Conservation (phyloP, 306 rosid genomes). For the Heteromeles arbutifolia region DNA sequence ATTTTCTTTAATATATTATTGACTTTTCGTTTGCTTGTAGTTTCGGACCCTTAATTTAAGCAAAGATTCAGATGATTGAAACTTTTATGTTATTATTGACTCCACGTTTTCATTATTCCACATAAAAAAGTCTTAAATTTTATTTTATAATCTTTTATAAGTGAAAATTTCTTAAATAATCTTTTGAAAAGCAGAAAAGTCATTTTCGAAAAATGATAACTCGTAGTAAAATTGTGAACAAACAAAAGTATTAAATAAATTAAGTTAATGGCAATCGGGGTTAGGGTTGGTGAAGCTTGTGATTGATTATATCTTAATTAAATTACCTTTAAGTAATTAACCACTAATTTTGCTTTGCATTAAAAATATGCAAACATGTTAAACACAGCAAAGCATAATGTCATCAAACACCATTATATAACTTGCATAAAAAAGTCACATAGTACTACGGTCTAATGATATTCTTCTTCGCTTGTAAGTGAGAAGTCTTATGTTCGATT, state of each 20-base stretch:
- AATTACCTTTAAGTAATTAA: neutral
- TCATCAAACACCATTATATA: neutral
- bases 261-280: neutral
- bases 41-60: slow-evolving; percentile 7
- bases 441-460: too few species aligned
- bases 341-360: neutral
- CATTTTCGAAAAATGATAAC: neutral
- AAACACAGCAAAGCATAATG: neutral
- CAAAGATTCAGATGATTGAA: slow-evolving; percentile 3
- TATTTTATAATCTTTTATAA: too few species aligned
- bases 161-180: too few species aligned
- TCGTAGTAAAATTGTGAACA: neutral
- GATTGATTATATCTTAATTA: neutral
- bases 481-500: too few species aligned
- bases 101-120: neutral
- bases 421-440: neutral
- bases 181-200: neutral
- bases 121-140: too few species aligned
- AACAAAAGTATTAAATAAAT: neutral
- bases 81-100: slow-evolving; percentile 1
- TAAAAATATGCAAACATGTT: neutral
- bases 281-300: neutral
- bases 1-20: neutral
- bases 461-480: fast-evolving
- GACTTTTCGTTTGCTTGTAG: neutral